A percentile compares a stretch with the other conserved stretches of the same genome.
These are phyloP conservation scores for Clonostachys rosea DNA, from an alignment of 2,329 filamentous ascomycete genomes.

Conservation along the genomic window DNA sequence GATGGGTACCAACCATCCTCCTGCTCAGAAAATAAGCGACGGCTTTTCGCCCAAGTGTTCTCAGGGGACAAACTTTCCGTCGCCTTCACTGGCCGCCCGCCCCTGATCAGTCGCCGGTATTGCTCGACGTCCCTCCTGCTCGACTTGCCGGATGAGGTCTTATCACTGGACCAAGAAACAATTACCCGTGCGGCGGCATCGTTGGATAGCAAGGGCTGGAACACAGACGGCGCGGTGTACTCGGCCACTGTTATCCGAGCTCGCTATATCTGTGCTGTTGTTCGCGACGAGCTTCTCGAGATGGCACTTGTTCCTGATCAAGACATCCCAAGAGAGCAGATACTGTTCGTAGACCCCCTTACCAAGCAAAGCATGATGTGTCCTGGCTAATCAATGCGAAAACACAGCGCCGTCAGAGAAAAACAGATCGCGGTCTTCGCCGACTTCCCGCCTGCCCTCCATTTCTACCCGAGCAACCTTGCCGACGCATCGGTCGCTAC, in stretches of 20 bases:
- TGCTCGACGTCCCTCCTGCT: conserved; percentile 30
- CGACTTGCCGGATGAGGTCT: conserved; percentile 28
- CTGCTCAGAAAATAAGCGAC: conserved; percentile 4
- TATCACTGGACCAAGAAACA: conserved; percentile 17
- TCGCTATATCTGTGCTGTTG: conserved; percentile 11
- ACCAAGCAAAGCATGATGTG: no score
- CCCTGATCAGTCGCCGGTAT: conserved; percentile 25
- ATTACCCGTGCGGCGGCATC: conserved; percentile 4
- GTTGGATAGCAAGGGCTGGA: conserved; percentile 31
- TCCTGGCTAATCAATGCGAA: no score
- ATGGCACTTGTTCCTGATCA: conserved; percentile 12
- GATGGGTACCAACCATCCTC: background rate
- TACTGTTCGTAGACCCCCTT: conserved; percentile 2
- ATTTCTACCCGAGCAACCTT: no score
- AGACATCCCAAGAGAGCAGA: conserved; percentile 11
- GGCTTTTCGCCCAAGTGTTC: conserved; percentile 23
- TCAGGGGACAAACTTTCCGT: conserved; percentile 27
- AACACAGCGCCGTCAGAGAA: no score
- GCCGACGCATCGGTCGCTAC: no score
- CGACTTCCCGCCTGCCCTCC: no score
- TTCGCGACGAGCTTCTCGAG: conserved; percentile 19
- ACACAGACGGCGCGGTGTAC: conserved; percentile 18
- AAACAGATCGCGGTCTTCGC: no score
- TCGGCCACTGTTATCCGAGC: conserved; percentile 20
- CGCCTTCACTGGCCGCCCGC: conserved; percentile 34